Base-by-base conservation (phyloP, 805 yeast species). In the Kuraishia capsulata region DNA sequence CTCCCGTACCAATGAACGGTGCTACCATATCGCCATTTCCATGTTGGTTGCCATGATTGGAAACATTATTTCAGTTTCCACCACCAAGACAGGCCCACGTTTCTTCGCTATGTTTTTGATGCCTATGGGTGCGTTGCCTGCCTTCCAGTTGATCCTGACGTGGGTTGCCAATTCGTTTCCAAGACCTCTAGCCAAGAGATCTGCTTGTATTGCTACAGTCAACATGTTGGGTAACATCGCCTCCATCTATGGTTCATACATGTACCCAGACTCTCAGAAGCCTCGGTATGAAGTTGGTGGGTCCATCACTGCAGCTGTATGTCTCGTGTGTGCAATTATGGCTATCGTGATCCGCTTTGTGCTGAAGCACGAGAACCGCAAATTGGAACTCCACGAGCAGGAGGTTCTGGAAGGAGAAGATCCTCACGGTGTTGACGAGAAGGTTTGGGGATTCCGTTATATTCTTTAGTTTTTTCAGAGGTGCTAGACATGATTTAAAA, bases 61-160 rank as follows among this genome's bases (percentile, higher is more conserved):
- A 2, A 73, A 71, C 45, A 64, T 70, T 30, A 62, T 75, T 14
- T 61, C 75, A 1, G 73, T 68, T 19, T 54, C 76, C 2, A 67
- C 78, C 0, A 54, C 69, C 38, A 69, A 72, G 41, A 68, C 72
- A 1, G 81, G 75, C 4, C 79, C 78, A 3, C 57, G 81, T 39
- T 75, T 73, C 46, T 70, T 73, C 44, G 70, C 80, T 18, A 73
- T 76, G 79, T 71, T 75, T 47, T 57, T 73, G 40, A 69, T 76
- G 75, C 68, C 76, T 39, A 76, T 78, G 11, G 66, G 74, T 8
- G 53, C 76, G 21, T 72, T 73, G 48, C 69, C 76, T 50, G 65
- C 77, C 0, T 74, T 71, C 52, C 71, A 75, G 14, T 63, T 68
- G 5, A 68, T 69, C 35, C 56, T 73, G 32, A 60, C 79, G 3